These are phyloP conservation scores for Nasturtium officinale DNA, from an alignment of 345 rosid genomes.

Conservation along the genomic window DNA sequence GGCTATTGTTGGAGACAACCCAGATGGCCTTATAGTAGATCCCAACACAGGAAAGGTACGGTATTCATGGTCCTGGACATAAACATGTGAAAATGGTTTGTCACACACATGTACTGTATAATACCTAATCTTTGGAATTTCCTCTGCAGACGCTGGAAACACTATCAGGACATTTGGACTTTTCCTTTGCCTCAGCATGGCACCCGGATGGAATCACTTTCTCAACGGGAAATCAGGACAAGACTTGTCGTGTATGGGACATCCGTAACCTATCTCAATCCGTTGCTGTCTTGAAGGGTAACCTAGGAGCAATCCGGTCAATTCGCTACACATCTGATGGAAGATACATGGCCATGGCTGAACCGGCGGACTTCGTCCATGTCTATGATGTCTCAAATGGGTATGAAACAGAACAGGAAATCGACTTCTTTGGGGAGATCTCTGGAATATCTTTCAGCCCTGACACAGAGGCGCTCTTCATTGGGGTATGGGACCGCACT, in stretches of 20 bases:
- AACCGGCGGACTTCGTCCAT: constrained; percentile 87
- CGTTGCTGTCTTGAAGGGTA: constrained; percentile 66
- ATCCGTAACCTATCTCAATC: constrained; percentile 62
- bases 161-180: constrained; percentile 68
- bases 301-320: constrained; percentile 77
- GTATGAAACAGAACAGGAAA: constrained; percentile 70
- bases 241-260: constrained; percentile 88
- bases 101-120: not conserved
- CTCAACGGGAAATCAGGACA: constrained; percentile 87
- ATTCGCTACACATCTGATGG: constrained; percentile 77
- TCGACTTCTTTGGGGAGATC: constrained; percentile 84
- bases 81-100: constrained; percentile 14
- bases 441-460: constrained; percentile 86
- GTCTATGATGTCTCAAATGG: constrained; percentile 63
- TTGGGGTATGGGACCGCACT: constrained; percentile 88
- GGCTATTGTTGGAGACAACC: constrained; percentile 74
- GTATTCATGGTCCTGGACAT: not conserved
- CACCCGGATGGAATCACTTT: constrained; percentile 74
- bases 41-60: constrained; percentile 70
- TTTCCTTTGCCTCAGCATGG: constrained; percentile 87
- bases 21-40: constrained; percentile 68
- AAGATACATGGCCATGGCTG: constrained; percentile 75
- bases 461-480: constrained; percentile 71
- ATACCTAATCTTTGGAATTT: constrained; percentile 22
- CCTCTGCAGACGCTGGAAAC: constrained; percentile 52